Conservation (phyloP, 768 basidiomycete species). For the Boletus subparvulus region DNA sequence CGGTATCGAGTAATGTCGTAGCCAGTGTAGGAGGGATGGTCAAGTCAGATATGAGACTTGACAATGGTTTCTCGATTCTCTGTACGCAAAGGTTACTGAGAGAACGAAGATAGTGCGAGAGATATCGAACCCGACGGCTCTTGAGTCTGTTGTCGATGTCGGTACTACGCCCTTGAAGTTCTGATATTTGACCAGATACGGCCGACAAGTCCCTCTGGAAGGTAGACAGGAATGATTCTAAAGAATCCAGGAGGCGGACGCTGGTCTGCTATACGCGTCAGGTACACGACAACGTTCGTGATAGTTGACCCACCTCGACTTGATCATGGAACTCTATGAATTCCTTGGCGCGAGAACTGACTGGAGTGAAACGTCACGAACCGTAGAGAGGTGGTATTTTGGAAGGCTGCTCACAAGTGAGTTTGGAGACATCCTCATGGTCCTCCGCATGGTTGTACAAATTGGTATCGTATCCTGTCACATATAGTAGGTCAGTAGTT, state of each 20-base stretch:
- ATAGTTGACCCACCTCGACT: slow-evolving; percentile 59
- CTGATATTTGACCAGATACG: slow-evolving; percentile 95
- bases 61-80: slow-evolving; percentile 88
- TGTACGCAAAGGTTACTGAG: slow-evolving; percentile 33
- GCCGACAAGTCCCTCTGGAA: slow-evolving; percentile 93
- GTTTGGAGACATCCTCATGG: neutral
- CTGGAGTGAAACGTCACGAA: slow-evolving; percentile 19
- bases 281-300: neutral
- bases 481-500: neutral
- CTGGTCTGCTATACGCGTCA: slow-evolving; percentile 61
- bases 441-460: neutral
- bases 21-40: slow-evolving; percentile 81
- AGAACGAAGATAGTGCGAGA: neutral
- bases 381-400: neutral
- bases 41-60: slow-evolving; percentile 75
- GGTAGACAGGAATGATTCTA: slow-evolving; percentile 89
- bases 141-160: slow-evolving; percentile 86
- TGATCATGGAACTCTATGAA: slow-evolving; percentile 90
- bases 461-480: slow-evolving; percentile 7
- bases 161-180: slow-evolving; percentile 86
- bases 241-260: slow-evolving; percentile 76
- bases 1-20: slow-evolving; percentile 75
- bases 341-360: slow-evolving; percentile 50
- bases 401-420: slow-evolving; percentile 16
- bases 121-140: slow-evolving; percentile 68